Evolutionary conservation across 306 rosid species (phyloP).

Genomic region (Cajanus cajan): DNA sequence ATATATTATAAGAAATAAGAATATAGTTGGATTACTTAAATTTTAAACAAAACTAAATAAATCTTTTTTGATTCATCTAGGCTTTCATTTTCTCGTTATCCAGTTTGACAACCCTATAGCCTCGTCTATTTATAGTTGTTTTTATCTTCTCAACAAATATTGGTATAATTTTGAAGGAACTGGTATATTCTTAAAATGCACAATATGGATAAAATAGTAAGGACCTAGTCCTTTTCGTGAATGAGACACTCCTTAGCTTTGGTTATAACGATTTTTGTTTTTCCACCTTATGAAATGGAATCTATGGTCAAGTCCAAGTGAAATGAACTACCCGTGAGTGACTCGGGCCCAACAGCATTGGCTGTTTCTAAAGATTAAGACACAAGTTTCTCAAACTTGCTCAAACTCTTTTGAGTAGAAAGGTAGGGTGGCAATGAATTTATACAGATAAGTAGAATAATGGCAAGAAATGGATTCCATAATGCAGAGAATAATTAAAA

Average conservation of each 20-base stretch:
- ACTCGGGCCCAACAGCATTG: constrained; percentile 24
- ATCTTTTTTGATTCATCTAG: neutral
- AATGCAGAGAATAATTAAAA: neutral
- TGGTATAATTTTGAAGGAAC: neutral
- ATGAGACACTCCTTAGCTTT: neutral
- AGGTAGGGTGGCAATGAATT: neutral
- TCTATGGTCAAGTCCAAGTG: neutral
- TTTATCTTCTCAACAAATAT: neutral
- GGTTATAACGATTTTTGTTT: neutral
- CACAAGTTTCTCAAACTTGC: constrained; percentile 8
- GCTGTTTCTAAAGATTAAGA: constrained; percentile 8
- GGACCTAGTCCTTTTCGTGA: neutral
- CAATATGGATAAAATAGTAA: constrained; percentile 19
- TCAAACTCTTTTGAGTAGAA: neutral
- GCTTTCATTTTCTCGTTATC: neutral
- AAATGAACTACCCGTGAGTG: constrained; percentile 39
- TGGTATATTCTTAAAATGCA: constrained; percentile 13
- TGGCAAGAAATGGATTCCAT: neutral
- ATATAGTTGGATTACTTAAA: neutral
- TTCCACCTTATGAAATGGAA: constrained; percentile 21
- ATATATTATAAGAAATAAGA: too few relatives aligned
- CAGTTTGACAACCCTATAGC: neutral
- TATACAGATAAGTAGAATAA: neutral
- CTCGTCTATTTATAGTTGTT: neutral
- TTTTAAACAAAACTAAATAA: neutral